A percentile compares a stretch with the other conserved stretches of the same genome.
Conservation (phyloP, 768 basidiomycete species). For the Butyriboletus loyo region DNA sequence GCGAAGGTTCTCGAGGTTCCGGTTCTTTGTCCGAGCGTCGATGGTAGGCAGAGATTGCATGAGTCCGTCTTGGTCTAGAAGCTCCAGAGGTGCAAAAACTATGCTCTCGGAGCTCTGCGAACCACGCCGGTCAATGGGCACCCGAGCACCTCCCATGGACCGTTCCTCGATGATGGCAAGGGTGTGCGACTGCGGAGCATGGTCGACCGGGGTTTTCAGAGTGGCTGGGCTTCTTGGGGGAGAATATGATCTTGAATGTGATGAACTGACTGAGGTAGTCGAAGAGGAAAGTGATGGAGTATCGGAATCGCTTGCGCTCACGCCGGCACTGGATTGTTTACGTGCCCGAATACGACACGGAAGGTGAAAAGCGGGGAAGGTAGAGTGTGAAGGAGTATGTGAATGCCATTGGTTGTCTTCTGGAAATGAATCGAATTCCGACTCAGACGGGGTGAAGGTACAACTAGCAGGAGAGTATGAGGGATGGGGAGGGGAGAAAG, state of each 20-base stretch:
- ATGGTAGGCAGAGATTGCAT: background rate
- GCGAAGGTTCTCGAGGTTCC: constrained; percentile 30
- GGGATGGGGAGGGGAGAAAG: constrained; percentile 25
- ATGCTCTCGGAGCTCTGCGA: constrained; percentile 25
- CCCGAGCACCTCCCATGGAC: constrained; percentile 21
- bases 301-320: constrained; percentile 40
- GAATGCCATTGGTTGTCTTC: constrained; percentile 30
- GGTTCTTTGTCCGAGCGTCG: constrained; percentile 21
- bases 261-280: constrained; percentile 37
- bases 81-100: constrained; percentile 19
- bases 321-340: constrained; percentile 25
- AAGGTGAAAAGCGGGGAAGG: constrained; percentile 30
- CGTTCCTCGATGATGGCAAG: constrained; percentile 42
- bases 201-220: constrained; percentile 33
- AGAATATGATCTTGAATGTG: constrained; percentile 29
- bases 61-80: constrained; percentile 22
- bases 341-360: constrained; percentile 32
- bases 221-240: constrained; percentile 35
- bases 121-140: background rate
- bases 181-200: constrained; percentile 17
- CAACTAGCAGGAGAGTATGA: constrained; percentile 11
- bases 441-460: constrained; percentile 29
- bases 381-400: constrained; percentile 15
- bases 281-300: constrained; percentile 50
- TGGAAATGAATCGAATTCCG: constrained; percentile 32